phyloP scores from a whole-genome alignment of 73 alveolate species.

The Effrenium voratum region DNA sequence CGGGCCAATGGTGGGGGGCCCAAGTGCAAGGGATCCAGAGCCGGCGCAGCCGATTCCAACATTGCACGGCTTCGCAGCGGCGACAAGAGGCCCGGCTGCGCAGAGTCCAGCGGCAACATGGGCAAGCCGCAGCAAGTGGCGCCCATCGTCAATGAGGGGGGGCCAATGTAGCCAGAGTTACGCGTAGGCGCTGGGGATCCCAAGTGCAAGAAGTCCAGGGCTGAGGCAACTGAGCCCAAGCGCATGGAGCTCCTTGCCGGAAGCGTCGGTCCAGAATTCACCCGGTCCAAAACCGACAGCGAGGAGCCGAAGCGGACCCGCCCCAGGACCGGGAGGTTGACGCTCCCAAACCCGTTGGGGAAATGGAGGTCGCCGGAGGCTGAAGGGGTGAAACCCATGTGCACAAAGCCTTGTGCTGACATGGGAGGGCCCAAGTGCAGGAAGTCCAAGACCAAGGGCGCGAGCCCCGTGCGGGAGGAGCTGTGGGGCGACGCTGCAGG shows the following conservation, averaged over 20 bases:
- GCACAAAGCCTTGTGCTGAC: background rate
- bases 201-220: conserved; percentile 22
- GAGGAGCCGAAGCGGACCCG: conserved; percentile 62
- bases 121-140: background rate
- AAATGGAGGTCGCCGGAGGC: conserved; percentile 53
- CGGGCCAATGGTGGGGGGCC: background rate
- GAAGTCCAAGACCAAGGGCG: background rate
- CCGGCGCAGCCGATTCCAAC: background rate
- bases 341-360: conserved; percentile 81
- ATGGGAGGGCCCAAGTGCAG: conserved; percentile 1
- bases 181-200: background rate
- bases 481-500: background rate
- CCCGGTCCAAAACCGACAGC: conserved; percentile 16
- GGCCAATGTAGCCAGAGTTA: background rate
- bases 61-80: background rate
- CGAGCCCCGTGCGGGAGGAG: background rate
- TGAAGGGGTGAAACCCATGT: background rate
- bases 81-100: background rate
- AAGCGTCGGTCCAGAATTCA: background rate
- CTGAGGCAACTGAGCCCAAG: background rate
- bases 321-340: conserved; percentile 70
- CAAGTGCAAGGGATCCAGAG: conserved; percentile 26
- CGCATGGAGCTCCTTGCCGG: conserved; percentile 3
- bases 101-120: conserved; percentile 11
- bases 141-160: background rate